phyloP scores from a whole-genome alignment of 768 basidiomycete genomes.

The Mycena galericulata region DNA sequence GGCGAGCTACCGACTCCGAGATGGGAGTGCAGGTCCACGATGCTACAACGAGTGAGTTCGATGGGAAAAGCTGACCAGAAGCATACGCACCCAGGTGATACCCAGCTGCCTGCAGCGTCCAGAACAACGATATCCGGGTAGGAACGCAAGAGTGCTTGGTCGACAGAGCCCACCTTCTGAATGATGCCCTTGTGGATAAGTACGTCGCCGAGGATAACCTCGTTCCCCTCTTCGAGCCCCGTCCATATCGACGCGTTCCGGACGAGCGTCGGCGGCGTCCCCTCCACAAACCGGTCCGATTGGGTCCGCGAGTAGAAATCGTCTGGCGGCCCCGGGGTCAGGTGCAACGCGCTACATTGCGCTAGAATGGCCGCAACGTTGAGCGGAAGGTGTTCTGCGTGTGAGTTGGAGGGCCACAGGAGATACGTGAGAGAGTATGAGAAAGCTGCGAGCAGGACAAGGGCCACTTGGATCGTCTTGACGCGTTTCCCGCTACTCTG shows the following conservation, averaged over 20 bases:
- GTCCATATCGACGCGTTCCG: constrained; percentile 87
- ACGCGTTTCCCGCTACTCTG: constrained; percentile 8
- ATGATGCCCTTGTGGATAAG: constrained; percentile 75
- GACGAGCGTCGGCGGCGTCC: constrained; percentile 66
- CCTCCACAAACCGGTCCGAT: constrained; percentile 68
- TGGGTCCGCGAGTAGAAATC: constrained; percentile 53
- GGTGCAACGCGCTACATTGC: constrained; percentile 18
- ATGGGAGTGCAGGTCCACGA: constrained; percentile 72
- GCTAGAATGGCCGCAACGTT: constrained; percentile 25
- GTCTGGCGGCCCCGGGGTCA: constrained; percentile 30
- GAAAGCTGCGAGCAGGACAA: constrained; percentile 1
- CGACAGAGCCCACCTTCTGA: constrained; percentile 59
- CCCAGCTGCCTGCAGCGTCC: constrained; percentile 75
- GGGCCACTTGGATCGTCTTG: neutral
- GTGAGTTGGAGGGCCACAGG: constrained; percentile 39
- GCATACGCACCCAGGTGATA: constrained; percentile 63
- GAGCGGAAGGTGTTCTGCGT: constrained; percentile 18
- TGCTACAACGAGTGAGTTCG: constrained; percentile 48
- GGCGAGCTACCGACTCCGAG: constrained; percentile 58
- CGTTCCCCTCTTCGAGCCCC: constrained; percentile 66
- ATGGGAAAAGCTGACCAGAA: constrained; percentile 54
- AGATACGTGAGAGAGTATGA: constrained; percentile 26
- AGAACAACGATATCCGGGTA: constrained; percentile 49
- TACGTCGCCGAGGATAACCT: constrained; percentile 70
- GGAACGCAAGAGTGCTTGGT: constrained; percentile 27